These are phyloP conservation scores for Lepidopterella palustris DNA, from an alignment of 495 filamentous ascomycete genomes.

Conservation along the genomic window DNA sequence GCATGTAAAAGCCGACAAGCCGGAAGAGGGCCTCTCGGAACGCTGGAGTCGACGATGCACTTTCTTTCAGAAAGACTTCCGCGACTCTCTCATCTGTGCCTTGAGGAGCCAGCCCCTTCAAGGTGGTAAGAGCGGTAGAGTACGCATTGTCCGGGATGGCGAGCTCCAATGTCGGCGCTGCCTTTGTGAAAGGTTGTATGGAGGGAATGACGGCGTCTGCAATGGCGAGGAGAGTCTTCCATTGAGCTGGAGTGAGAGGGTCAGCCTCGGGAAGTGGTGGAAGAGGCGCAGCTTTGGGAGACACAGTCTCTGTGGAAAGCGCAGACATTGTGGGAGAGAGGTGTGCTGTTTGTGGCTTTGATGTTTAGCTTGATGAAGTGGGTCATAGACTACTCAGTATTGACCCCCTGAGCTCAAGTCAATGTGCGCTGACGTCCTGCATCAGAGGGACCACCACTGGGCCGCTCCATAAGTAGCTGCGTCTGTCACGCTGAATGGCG, in stretches of 20 bases:
- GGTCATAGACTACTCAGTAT: not conserved
- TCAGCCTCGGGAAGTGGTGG: constrained; percentile 30
- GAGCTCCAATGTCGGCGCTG: constrained; percentile 23
- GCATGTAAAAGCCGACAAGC: constrained; percentile 22
- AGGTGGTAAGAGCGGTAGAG: constrained; percentile 22
- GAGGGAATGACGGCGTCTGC: constrained; percentile 34
- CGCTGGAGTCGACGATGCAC: constrained; percentile 25
- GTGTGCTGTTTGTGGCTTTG: not conserved
- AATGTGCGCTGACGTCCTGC: too few relatives aligned
- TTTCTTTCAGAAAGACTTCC: constrained; percentile 28
- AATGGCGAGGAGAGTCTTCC: constrained; percentile 34
- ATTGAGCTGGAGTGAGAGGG: constrained; percentile 32
- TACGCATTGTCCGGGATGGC: constrained; percentile 26
- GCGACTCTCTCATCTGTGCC: constrained; percentile 14
- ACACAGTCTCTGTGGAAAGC: constrained; percentile 9
- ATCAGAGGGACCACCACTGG: too few relatives aligned
- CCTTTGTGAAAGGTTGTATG: constrained; percentile 20
- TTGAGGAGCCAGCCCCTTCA: constrained; percentile 12
- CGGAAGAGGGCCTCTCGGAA: constrained; percentile 25
- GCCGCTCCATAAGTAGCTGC: too few relatives aligned
- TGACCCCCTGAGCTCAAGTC: too few relatives aligned
- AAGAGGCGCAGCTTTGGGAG: constrained; percentile 26
- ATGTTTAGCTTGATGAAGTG: not conserved
- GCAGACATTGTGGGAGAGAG: constrained; percentile 5
- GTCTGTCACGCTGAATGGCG: too few relatives aligned